These are phyloP conservation scores for Seiridium cupressi DNA, from an alignment of 2,329 filamentous ascomycete genomes.

Conservation along the genomic window DNA sequence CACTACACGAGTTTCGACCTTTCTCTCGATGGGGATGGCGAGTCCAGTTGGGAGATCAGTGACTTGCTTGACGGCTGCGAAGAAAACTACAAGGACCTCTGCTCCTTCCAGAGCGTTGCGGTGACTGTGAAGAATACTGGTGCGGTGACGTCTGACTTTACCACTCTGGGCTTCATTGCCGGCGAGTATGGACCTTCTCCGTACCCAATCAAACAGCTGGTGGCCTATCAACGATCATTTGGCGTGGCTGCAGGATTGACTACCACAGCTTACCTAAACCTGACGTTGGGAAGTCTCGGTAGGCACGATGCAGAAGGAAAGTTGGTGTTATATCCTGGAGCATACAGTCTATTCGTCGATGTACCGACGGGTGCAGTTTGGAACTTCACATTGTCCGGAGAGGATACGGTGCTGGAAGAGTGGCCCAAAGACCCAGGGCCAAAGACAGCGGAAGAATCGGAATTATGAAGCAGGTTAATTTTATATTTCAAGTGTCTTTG, in stretches of 20 bases:
- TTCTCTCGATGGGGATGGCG: constrained; percentile 5
- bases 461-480: too few species aligned
- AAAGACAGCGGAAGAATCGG: neutral
- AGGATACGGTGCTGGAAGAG: constrained; percentile 29
- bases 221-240: constrained; percentile 38
- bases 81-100: constrained; percentile 31
- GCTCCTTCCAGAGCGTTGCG: constrained; percentile 34
- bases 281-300: constrained; percentile 42
- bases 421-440: constrained; percentile 24
- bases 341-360: constrained; percentile 39
- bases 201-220: constrained; percentile 42
- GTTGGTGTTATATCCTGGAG: constrained; percentile 43
- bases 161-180: constrained; percentile 40
- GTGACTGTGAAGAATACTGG: constrained; percentile 40
- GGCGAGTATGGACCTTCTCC: constrained; percentile 37
- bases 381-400: constrained; percentile 39
- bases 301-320: constrained; percentile 42
- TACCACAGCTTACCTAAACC: constrained; percentile 30
- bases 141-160: constrained; percentile 38
- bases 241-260: constrained; percentile 19
- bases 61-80: constrained; percentile 29
- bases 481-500: too few species aligned
- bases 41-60: constrained; percentile 26
- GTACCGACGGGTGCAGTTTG: constrained; percentile 31
- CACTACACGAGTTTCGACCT: constrained; percentile 45